phyloP scores from a whole-genome alignment of 257 asterid species.

The Handroanthus guayacan region DNA sequence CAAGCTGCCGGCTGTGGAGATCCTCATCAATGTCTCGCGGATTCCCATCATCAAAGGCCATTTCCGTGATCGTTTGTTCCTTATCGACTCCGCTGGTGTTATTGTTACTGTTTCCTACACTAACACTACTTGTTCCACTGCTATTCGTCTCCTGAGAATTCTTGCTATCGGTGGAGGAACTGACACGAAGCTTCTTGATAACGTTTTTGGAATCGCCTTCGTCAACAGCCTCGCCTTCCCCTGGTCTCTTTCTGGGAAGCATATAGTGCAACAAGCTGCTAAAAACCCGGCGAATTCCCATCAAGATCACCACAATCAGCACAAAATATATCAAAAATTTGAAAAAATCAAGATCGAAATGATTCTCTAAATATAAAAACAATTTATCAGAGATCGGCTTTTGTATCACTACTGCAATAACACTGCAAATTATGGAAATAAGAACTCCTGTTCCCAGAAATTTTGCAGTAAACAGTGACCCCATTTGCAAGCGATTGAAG shows the following conservation, averaged over 20 bases:
- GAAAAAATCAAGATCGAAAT: conserved; percentile 31
- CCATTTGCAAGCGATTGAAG: conserved; percentile 42
- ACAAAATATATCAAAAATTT: conserved; percentile 30
- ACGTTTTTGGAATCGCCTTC: conserved; percentile 55
- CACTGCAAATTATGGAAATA: conserved; percentile 12
- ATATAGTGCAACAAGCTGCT: conserved; percentile 86
- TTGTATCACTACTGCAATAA: conserved; percentile 25
- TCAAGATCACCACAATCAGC: conserved; percentile 51
- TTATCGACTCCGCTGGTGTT: conserved; percentile 44
- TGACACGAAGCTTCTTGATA: conserved; percentile 62
- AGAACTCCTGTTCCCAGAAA: conserved; percentile 34
- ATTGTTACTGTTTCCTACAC: conserved; percentile 47
- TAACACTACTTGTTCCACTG: conserved; percentile 36
- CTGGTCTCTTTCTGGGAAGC: conserved; percentile 97
- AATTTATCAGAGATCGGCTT: conserved; percentile 45
- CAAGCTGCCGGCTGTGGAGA: conserved; percentile 97
- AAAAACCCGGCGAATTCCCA: conserved; percentile 61
- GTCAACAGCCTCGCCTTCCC: conserved; percentile 87
- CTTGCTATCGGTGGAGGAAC: conserved; percentile 43
- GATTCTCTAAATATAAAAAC: conserved; percentile 23
- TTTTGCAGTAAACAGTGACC: conserved; percentile 15
- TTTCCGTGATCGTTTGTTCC: conserved; percentile 61
- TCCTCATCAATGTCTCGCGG: conserved; percentile 90
- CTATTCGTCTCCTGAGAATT: conserved; percentile 40
- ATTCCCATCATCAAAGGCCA: conserved; percentile 89